Conservation (phyloP, 2,329 filamentous ascomycete species). For the Daldinia sp. region DNA sequence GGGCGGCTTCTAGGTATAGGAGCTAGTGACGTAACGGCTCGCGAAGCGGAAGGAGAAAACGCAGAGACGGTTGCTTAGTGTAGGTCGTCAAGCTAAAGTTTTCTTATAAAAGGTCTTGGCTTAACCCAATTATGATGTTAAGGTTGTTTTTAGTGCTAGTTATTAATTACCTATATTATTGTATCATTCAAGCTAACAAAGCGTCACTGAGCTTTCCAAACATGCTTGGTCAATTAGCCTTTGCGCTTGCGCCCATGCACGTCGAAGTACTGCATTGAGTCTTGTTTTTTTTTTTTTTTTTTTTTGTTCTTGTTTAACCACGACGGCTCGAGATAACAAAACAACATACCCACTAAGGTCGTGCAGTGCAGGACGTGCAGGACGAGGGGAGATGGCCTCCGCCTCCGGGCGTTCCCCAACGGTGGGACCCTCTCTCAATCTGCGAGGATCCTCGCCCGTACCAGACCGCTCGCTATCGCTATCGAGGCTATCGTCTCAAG, state of each 20-base stretch:
- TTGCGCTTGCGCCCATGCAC: slow-evolving; percentile 18
- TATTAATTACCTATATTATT: background rate
- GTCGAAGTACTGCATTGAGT: slow-evolving; percentile 15
- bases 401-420: slow-evolving; percentile 27
- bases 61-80: background rate
- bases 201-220: slow-evolving; percentile 17
- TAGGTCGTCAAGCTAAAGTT: background rate
- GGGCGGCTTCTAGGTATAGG: slow-evolving; percentile 4
- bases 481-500: slow-evolving; percentile 53
- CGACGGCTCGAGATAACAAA: background rate
- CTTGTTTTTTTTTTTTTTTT: background rate
- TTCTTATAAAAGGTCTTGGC: background rate
- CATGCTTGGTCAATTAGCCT: slow-evolving; percentile 20
- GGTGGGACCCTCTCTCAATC: slow-evolving; percentile 34
- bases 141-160: background rate
- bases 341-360: slow-evolving; percentile 16
- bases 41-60: background rate
- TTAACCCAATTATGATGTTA: background rate
- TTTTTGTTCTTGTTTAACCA: background rate
- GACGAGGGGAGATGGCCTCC: slow-evolving; percentile 22
- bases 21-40: slow-evolving; percentile 25
- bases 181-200: slow-evolving; percentile 29
- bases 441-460: slow-evolving; percentile 38
- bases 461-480: slow-evolving; percentile 32
- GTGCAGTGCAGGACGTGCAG: slow-evolving; percentile 1